Evolutionary conservation across 192 early-diverging fungal genomes (phyloP), one percentile per base, ranked within the genome.

Genomic region (Podila epigama): DNA sequence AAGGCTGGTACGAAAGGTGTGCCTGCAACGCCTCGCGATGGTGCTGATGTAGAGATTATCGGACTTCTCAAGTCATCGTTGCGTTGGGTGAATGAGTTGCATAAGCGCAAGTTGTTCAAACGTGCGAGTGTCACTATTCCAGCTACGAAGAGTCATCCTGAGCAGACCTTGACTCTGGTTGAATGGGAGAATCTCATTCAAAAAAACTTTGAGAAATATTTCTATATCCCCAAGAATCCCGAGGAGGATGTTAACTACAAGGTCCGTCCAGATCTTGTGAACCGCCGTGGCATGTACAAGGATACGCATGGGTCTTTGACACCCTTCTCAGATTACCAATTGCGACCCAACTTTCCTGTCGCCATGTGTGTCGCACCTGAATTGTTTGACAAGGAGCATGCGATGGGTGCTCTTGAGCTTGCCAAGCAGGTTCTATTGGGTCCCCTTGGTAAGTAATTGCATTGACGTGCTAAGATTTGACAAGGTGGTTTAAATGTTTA

Each of bases 341-440:
- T 99, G 56, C 86, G 97, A 8, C 96, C 96, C 32, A 99, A 99
- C 75, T 88, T 96, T 60, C 81, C 88, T 40, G 85, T 97, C 16
- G 96, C 97, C 12, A 95, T 99, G 92, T 89, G 88, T 7, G 93
- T 95, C 36, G 97, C 98, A 0, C 98, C 98, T 3, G 97, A 98
- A 71, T 65, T 99, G 25, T 98, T 99, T 66, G 72, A 96, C 67
- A 77, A 86, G 27, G 68, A 84, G 2, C 96, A 95, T 55, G 96
- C 95, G 1, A 79, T 87, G 3, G 60, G 62, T 28, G 90, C 92
- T 9, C 81, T 99, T 42, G 68, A 87, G 20, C 69, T 92, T 34
- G 90, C 92, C 15, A 83, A 87, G 61, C 79, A 93, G 10, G 68
- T 85, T 28, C 77, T 99, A 25, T 62, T 89, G 0, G 97, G 93